Percentiles rank a stretch among this genome's conserved stretches.
These are phyloP conservation scores for Clathrospora elynae DNA, from an alignment of 2,329 filamentous ascomycete species.

Conservation along the genomic window DNA sequence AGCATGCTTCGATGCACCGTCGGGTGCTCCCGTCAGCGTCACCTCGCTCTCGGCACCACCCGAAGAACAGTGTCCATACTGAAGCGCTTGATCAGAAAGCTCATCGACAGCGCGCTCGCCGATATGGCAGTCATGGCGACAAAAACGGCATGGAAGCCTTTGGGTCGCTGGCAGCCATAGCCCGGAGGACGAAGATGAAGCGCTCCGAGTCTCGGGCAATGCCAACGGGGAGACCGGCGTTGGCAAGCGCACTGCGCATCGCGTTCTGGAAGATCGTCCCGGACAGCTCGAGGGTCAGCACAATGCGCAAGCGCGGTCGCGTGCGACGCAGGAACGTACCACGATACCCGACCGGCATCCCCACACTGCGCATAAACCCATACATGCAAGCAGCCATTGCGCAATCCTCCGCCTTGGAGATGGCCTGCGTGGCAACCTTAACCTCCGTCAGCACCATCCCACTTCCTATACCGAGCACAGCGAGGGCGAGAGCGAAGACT, in stretches of 20 bases:
- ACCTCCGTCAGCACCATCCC: slow-evolving; percentile 51
- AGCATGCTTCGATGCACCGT: no score
- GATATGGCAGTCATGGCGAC: slow-evolving; percentile 29
- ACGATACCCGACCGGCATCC: slow-evolving; percentile 55
- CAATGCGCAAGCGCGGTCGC: background rate
- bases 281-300: slow-evolving; percentile 19
- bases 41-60: no score
- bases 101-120: slow-evolving; percentile 31
- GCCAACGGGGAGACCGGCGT: slow-evolving; percentile 19
- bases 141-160: slow-evolving; percentile 36
- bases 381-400: slow-evolving; percentile 48
- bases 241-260: slow-evolving; percentile 39
- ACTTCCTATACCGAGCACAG: slow-evolving; percentile 50
- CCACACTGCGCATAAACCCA: slow-evolving; percentile 49
- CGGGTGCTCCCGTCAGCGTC: no score
- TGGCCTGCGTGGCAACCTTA: slow-evolving; percentile 50
- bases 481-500: slow-evolving; percentile 47
- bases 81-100: slow-evolving; percentile 37
- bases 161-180: no score
- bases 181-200: slow-evolving; percentile 29
- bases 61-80: slow-evolving; percentile 44
- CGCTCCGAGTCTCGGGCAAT: slow-evolving; percentile 41
- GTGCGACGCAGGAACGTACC: slow-evolving; percentile 21
- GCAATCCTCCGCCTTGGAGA: slow-evolving; percentile 40
- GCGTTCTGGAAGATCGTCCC: slow-evolving; percentile 51